phyloP scores from a whole-genome alignment of 2,329 filamentous ascomycete species.

The Sporothrix protearum region DNA sequence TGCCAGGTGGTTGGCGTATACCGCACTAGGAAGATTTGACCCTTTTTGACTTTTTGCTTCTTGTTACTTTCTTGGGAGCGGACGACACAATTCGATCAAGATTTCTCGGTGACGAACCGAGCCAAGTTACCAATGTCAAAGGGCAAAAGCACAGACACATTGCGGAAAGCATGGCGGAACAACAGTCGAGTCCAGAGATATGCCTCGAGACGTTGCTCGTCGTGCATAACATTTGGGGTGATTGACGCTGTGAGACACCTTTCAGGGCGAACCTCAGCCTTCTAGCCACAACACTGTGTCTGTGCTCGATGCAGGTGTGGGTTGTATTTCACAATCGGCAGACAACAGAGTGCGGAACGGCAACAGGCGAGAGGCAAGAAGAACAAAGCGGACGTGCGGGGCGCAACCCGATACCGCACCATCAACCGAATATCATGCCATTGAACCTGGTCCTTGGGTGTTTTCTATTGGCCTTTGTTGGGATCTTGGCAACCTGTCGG shows the following conservation, averaged over 20 bases:
- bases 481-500: not conserved
- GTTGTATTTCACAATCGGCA: not conserved
- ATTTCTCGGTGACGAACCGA: not conserved
- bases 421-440: not conserved
- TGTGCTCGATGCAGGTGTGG: not conserved
- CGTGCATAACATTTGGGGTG: not conserved
- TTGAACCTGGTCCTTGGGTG: not conserved
- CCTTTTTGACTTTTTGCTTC: not conserved
- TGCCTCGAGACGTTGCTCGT: not conserved
- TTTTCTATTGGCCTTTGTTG: not conserved
- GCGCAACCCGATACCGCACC: conserved; percentile 5
- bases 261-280: not conserved
- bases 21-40: not conserved
- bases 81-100: not conserved
- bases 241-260: not conserved
- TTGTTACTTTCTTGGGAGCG: not conserved
- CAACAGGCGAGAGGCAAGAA: not conserved
- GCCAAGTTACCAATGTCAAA: not conserved
- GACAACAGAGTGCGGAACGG: not conserved
- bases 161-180: not conserved
- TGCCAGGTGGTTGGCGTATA: not conserved
- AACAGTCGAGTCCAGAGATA: not conserved
- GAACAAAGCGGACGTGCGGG: not conserved
- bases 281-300: too few species aligned
- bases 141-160: not conserved